Evolutionary conservation across 2,329 filamentous ascomycete genomes (phyloP), one percentile per base, ranked within the genome.

Genomic region (Pseudogymnoascus sp.): DNA sequence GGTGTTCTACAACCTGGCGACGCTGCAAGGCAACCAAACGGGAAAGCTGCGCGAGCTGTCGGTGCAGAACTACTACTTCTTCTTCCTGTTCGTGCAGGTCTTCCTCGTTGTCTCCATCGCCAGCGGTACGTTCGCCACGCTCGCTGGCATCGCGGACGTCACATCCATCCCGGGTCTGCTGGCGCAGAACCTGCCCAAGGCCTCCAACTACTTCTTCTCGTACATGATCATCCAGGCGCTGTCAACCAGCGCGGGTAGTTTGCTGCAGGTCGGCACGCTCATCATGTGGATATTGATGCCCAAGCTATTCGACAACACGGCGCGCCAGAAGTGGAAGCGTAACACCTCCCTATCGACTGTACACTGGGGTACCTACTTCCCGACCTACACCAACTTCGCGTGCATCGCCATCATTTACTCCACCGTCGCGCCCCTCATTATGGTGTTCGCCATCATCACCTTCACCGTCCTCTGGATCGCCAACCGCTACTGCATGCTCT

Each of bases 151-250:
- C 3, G 50, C 71, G 2, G 81, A 90, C 53, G 86, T 91, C 6
- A 77, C 79, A n/a, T 82, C 81, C 38, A 84, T 96, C 63, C 85
- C 95, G 0, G 75, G 84, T 16, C 81, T 89, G 0, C 78, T 99
- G 28, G 93, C 93, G 0, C 74, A 80, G 10, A 95, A 93, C 65
- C 78, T 99, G 4, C 95, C 95, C 1, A 89, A 86, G 68, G 89
- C 93, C 0, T 89, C 91, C 69, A 96, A 97, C 73, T 99, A 98
- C 76, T 99, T 98, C 79, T 98, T 97, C 81, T 93, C 91, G 0
- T 99, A 99, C 82, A 93, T 99, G 87, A 89, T 97, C 72, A 86
- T 99, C 8, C 95, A 98, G 71, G 91, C 93, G 0, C 82, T 98
- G 70, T 92, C 91, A 66, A 92, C 91, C 66, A 96, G 92, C 74